Evolutionary conservation across 2,329 filamentous ascomycete species (phyloP), one percentile per base, ranked within the genome.

Genomic region (Microdochium nivale): DNA sequence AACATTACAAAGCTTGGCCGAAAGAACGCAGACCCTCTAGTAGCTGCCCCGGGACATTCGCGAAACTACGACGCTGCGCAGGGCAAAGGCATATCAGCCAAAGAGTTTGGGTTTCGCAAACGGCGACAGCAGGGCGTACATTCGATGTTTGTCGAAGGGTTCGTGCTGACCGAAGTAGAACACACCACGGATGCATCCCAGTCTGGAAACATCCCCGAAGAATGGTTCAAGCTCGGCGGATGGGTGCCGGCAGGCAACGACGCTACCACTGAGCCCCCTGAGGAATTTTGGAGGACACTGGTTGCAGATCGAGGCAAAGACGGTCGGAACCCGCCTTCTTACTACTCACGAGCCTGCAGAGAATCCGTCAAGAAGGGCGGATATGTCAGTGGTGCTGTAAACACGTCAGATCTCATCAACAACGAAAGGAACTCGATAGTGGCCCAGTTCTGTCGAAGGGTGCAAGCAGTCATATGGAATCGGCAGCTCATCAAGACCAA

Each of bases 11-110:
- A 59, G 47, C 62, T 62, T 53, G 59, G 62, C 8, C 56, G 67
- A 11, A 60, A 56, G 32, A 67, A 70, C 52, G 67, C 67, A 3
- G 67, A 70, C 30, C 57, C 66, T 0, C 53, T 71, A 0, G 67
- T 70, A 1, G 67, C 67, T 0, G 14, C 55, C 2, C 65, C 65
- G 1, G 52, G 51, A 1, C 51, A 56, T 2, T 55, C 54, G 1
- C 55, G 62, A 2, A 67, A 60, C 40, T 70, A 70, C 53, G 58
- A 49, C 16, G 67, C 66, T 1, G 64, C 61, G 1, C 56, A 62
- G 25, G 57, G 52, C 35, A 59, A 59, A 23, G 37, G 49, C 2
- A 40, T 63, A 1, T 56, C 62, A 47, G 33, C 55, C 4, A 51
- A 58, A 14, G 37, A 32, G 2, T 43, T 64, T 8, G 53, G 49